These are phyloP conservation scores for Myriosclerotinia duriaeana DNA, from an alignment of 2,329 filamentous ascomycete genomes.

Conservation along the genomic window DNA sequence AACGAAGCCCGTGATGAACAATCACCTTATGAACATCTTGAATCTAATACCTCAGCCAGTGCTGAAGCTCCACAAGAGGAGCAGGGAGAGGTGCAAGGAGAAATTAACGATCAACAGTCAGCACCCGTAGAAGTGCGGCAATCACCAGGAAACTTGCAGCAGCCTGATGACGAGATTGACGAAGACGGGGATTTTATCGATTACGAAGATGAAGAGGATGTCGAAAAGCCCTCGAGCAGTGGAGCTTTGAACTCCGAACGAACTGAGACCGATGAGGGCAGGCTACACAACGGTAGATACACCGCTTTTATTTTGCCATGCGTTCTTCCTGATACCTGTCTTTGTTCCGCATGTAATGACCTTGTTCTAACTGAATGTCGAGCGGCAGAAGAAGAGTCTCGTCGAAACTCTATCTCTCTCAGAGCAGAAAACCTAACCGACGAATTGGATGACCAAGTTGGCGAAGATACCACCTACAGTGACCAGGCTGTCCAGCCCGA, in stretches of 20 bases:
- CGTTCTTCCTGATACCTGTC: slow-evolving; percentile 32
- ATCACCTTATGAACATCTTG: background rate
- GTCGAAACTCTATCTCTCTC: slow-evolving; percentile 31
- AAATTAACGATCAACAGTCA: slow-evolving; percentile 8
- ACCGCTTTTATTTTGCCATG: slow-evolving; percentile 35
- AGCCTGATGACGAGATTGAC: slow-evolving; percentile 24
- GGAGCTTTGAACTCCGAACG: slow-evolving; percentile 10
- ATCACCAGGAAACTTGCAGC: background rate
- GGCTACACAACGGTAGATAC: slow-evolving; percentile 35
- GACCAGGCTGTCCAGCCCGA: slow-evolving; percentile 2
- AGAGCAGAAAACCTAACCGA: slow-evolving; percentile 18
- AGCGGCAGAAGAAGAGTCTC: slow-evolving; percentile 32
- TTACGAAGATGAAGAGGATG: slow-evolving; percentile 49
- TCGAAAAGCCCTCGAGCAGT: slow-evolving; percentile 22
- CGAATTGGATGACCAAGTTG: background rate
- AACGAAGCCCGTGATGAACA: background rate
- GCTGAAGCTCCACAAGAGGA: slow-evolving; percentile 12
- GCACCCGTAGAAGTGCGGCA: slow-evolving; percentile 9
- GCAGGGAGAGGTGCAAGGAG: slow-evolving; percentile 13
- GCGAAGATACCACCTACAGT: background rate
- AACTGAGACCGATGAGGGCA: slow-evolving; percentile 24
- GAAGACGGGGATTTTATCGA: slow-evolving; percentile 48
- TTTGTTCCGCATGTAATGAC: slow-evolving; percentile 36
- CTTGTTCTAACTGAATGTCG: slow-evolving; percentile 34
- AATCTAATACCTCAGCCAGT: slow-evolving; percentile 10